Base-by-base conservation (phyloP, 2,329 filamentous ascomycete genomes). In the Geoglossum cookeanum region DNA sequence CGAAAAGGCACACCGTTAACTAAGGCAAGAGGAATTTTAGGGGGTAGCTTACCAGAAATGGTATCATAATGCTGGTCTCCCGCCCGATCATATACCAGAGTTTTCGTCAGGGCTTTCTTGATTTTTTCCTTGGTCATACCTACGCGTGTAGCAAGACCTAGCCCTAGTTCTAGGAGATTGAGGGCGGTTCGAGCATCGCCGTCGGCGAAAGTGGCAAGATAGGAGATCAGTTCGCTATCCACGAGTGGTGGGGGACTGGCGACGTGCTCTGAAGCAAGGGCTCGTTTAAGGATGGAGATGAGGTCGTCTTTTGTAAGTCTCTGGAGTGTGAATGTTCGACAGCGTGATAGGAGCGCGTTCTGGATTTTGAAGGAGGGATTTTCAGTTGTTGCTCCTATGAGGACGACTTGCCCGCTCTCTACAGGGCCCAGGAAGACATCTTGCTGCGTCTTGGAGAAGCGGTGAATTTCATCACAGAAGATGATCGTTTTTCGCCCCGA, bases 51-150 rank as follows among this genome's bases (percentile, higher is more conserved):
- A 37, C 49, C 49, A 0, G 87, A 94, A 65, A 98, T 97, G 56
- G 87, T 92, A 67, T 98, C 91, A 72, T 97, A 98, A 71, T 97
- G 92, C 68, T 95, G 88, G 69, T 98, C 92, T 56, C 92, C 91
- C 0, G 86, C 87, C 57, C 92, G 82, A 69, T 98, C 92, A 70
- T 97, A 97, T 13, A 97, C 89, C 1, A 97, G 75, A 0, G 91
- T 97, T 67, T 90, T 90, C 1, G 91, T 97, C 8, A 98, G 75
- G 1, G 85, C 79, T 1, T 81, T 75, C 67, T 95, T 95, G 66
- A 98, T 80, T 59, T 81, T 79, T 4, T 84, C 81, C 60, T 84
- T 80, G 0, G 87, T 92, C 61, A 85, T 81, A 8, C 75, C 74
- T 0, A 78, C 74, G 5, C 78, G 77, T 35, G 72, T 76, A 2